Percentiles rank a stretch among this genome's conserved stretches.
These are phyloP conservation scores for Jaltomata sinuosa DNA, from an alignment of 257 asterid genomes.

Conservation along the genomic window DNA sequence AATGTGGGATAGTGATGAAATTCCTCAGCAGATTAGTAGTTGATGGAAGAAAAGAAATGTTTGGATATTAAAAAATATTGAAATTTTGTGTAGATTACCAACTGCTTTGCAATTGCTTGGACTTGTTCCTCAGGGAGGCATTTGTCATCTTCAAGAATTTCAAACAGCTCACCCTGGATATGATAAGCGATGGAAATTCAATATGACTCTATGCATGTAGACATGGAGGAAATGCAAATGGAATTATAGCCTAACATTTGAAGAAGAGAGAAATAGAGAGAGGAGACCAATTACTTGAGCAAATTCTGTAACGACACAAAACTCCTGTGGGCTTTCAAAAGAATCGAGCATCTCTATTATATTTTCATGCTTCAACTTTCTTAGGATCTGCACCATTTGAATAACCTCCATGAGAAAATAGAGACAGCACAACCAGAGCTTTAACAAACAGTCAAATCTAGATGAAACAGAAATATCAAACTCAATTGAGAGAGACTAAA, in stretches of 20 bases:
- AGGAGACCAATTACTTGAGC: slow-evolving; percentile 53
- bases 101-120: slow-evolving; percentile 95
- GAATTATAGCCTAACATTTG: neutral
- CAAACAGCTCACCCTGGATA: slow-evolving; percentile 91
- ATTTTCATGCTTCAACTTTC: slow-evolving; percentile 92
- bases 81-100: slow-evolving; percentile 40
- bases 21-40: neutral
- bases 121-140: slow-evolving; percentile 99
- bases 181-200: neutral
- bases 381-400: slow-evolving; percentile 54
- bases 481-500: neutral
- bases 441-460: neutral
- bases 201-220: neutral
- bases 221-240: neutral
- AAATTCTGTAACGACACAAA: slow-evolving; percentile 94
- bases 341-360: slow-evolving; percentile 95
- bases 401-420: slow-evolving; percentile 3
- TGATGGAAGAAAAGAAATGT: neutral
- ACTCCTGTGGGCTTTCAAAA: slow-evolving; percentile 93
- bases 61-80: neutral
- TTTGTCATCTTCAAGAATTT: slow-evolving; percentile 96
- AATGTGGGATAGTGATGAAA: neutral
- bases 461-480: neutral
- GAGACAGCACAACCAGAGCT: neutral
- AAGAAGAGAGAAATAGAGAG: neutral